A percentile compares a stretch with the other conserved stretches of the same genome.
Conservation (phyloP, 306 rosid species). For the Cucurbita ficifolia region DNA sequence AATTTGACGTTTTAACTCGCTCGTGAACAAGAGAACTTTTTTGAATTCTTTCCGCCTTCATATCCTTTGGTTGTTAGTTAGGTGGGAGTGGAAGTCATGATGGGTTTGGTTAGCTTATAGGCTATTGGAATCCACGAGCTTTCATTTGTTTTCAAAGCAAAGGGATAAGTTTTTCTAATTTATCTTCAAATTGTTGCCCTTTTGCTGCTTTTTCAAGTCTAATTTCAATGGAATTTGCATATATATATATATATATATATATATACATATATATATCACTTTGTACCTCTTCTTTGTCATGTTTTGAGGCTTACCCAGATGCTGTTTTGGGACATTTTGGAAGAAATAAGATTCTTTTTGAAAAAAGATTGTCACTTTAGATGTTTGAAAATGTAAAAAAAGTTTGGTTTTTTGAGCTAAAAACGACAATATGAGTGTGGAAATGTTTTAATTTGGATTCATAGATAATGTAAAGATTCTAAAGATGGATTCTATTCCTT, state of each 20-base stretch:
- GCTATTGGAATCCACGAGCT: too few relatives aligned
- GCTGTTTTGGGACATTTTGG: neutral
- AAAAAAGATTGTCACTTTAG: too few relatives aligned
- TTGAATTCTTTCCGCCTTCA: too few relatives aligned
- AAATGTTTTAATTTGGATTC: neutral
- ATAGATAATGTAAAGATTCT: neutral
- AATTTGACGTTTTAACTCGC: too few relatives aligned
- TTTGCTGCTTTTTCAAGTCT: constrained; percentile 7
- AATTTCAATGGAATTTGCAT: neutral
- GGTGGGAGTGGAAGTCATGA: constrained; percentile 26
- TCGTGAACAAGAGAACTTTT: too few relatives aligned
- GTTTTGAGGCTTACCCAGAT: neutral
- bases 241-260: too few relatives aligned
- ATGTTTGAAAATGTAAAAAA: neutral
- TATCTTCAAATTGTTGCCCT: neutral
- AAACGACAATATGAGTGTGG: neutral
- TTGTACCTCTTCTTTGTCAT: neutral
- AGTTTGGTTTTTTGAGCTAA: neutral
- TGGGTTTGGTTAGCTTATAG: neutral
- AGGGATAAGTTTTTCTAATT: too few relatives aligned
- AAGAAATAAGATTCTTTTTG: neutral
- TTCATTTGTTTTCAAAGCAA: too few relatives aligned
- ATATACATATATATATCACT: too few relatives aligned
- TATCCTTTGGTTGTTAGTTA: neutral
- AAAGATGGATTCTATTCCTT: neutral